A percentile compares a stretch with the other conserved stretches of the same genome.
These are phyloP conservation scores for Tylopilus intermedius DNA, from an alignment of 768 basidiomycete species.

Conservation along the genomic window DNA sequence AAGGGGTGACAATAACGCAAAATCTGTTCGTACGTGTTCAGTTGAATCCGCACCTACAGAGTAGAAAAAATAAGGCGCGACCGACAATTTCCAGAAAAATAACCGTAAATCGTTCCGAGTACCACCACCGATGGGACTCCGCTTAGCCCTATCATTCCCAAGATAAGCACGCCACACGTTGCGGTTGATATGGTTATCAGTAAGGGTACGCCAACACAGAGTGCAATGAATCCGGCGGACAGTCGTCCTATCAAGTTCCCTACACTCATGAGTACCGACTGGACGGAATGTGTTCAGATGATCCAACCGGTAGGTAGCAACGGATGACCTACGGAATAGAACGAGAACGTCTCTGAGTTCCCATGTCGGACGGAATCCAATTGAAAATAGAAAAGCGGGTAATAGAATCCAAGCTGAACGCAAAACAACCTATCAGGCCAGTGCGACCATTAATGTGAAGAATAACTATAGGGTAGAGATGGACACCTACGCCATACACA, in stretches of 20 bases:
- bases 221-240: slow-evolving; percentile 40
- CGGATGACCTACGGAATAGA: slow-evolving; percentile 43
- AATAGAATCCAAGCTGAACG: slow-evolving; percentile 40
- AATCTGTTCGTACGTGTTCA: slow-evolving; percentile 23
- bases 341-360: slow-evolving; percentile 42
- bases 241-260: slow-evolving; percentile 47
- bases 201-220: slow-evolving; percentile 40
- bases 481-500: slow-evolving; percentile 19
- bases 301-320: neutral
- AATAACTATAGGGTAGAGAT: neutral
- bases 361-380: slow-evolving; percentile 47
- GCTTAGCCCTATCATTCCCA: slow-evolving; percentile 40
- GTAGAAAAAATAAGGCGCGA: neutral
- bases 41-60: neutral
- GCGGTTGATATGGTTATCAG: slow-evolving; percentile 34
- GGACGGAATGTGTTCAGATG: neutral
- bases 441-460: neutral
- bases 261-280: slow-evolving; percentile 52
- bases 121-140: slow-evolving; percentile 32
- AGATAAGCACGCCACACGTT: slow-evolving; percentile 34
- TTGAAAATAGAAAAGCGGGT: slow-evolving; percentile 56
- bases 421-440: slow-evolving; percentile 12
- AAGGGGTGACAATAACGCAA: slow-evolving; percentile 38
- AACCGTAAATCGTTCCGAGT: slow-evolving; percentile 42
- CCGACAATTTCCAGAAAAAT: slow-evolving; percentile 42